Percentiles rank a stretch among this genome's conserved stretches.
phyloP scores from a whole-genome alignment of 805 yeast genomes.

The Candida chilensis region DNA sequence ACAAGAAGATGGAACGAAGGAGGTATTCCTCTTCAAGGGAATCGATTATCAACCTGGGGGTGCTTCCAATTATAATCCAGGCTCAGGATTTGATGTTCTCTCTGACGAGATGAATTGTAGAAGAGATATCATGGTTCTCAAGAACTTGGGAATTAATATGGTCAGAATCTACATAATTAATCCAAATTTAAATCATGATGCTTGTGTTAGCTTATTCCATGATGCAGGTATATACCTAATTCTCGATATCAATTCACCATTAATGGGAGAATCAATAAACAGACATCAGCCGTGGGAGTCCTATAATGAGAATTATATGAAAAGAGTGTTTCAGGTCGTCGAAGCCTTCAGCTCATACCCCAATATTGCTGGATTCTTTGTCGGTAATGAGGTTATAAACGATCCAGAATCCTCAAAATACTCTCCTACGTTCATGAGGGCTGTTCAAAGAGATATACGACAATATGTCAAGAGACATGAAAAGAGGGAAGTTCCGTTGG shows the following conservation, averaged over 20 bases:
- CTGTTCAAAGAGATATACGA: conserved; percentile 23
- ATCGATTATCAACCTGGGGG: conserved; percentile 15
- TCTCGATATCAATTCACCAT: conserved; percentile 31
- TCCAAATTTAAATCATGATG: conserved; percentile 23
- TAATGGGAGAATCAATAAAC: conserved; percentile 14
- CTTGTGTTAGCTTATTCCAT: conserved; percentile 18
- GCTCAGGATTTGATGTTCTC: conserved; percentile 7
- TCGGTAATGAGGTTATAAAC: conserved; percentile 30
- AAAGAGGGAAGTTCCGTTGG: conserved; percentile 23
- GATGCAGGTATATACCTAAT: conserved; percentile 36
- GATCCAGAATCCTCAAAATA: conserved; percentile 8
- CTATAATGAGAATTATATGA: conserved; percentile 15
- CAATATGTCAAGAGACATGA: conserved; percentile 12
- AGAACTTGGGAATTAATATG: conserved; percentile 19
- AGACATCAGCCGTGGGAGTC: conserved; percentile 25
- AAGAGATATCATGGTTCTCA: conserved; percentile 20
- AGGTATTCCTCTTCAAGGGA: conserved; percentile 4
- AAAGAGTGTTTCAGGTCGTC: conserved; percentile 18
- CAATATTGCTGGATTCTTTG: conserved; percentile 27
- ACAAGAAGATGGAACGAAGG: no score
- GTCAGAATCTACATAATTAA: conserved; percentile 26
- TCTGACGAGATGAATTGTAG: conserved; percentile 13
- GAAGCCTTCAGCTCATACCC: conserved; percentile 19
- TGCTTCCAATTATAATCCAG: conserved; percentile 6
- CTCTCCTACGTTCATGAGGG: conserved; percentile 24